Base-by-base conservation (phyloP, 768 basidiomycete genomes). In the Leccinum arenicola region DNA sequence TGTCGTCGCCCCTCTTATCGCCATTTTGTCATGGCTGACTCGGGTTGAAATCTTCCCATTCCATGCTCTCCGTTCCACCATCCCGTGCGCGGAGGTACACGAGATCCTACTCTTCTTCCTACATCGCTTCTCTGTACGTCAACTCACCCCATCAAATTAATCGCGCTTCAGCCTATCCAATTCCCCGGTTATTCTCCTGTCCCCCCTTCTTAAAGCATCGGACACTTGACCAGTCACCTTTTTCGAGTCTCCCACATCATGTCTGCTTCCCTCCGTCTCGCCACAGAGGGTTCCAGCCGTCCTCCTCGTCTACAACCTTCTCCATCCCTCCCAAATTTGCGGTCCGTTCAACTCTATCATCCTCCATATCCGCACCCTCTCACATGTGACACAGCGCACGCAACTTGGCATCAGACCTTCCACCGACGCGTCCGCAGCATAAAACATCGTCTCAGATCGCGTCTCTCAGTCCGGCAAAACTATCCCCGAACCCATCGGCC, bases 251-350 rank as follows among this genome's bases (percentile, higher is more conserved):
- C 45, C 54, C 57, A 56, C 69, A 69, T 60, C 73, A 73, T 73
- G 66, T 64, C 66, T 51, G 51, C 59, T 56, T 68, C 66, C 59
- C 61, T 68, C 56, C 69, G 68, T 58, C 54, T 54, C 47, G 53
- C 62, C 25, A 64, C 59, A 61, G 70, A 65, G 50, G 35, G 58
- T 52, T 53, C 25, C 52, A 45, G 60, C 29, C 77, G 77, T 62
- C 80, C 80, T 51, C 77, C 80, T 17, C 81, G 82, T 49, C 76
- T 86, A 38, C 84, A 84, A 56, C 82, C 84, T 54, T 85, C 86
- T 6, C 86, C 87, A 9, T 89, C 88, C 12, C 77, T 88, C 64
- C 88, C 88, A 9, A 88, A 88, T 68, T 77, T 89, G 62, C 83
- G 85, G 86, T 86, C 51, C 58, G 78, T 69, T 36, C 43, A 6